Base-by-base conservation (phyloP, 1,139 yeast species). In the Meyerozyma athensensis region DNA sequence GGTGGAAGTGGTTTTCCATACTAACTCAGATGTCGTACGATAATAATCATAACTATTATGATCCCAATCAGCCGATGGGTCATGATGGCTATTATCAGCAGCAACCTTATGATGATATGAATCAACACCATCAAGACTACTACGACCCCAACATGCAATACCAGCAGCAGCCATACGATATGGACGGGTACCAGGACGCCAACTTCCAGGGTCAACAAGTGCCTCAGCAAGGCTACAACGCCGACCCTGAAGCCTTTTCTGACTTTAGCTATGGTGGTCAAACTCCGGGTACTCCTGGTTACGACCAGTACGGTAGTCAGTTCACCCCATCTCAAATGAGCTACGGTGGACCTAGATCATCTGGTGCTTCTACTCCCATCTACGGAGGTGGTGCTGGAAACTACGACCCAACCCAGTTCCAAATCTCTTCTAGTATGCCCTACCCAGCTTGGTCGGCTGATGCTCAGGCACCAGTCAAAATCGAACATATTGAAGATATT, bases 311-410 rank as follows among this genome's bases (percentile, higher is more conserved):
- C 55, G 86, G 89, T 35, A 81, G 87, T 48, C 90, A 79, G 54
- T 80, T 80, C 56, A 81, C 92, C 38, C 87, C 92, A 20, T 81
- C 89, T 13, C 90, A 83, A 58, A 79, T 83, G 84, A 79, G 87
- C 56, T 83, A 83, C 52, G 90, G 85, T 46, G 90, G 85, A 33
- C 84, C 85, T 46, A 73, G 94, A 58, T 83, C 95, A 1, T 85
- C 95, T 10, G 97, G 97, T 42, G 89, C 97, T 33, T 86, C 96
- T 4, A 94, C 98, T 24, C 98, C 99, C 31, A 80, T 89, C 49
- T 89, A 89, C 59, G 97, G 97, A 31, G 65, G 62, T 21, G 77
- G 74, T 31, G 75, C 64, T 43, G 65, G 66, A 8, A 59, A 49
- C 46, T 79, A 82, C 54, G 94, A 85, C 54, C 86, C 89, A 39